A percentile compares a stretch with the other conserved stretches of the same genome.
phyloP scores from a whole-genome alignment of 192 early-diverging fungal species.

The Kickxella alabastrina region DNA sequence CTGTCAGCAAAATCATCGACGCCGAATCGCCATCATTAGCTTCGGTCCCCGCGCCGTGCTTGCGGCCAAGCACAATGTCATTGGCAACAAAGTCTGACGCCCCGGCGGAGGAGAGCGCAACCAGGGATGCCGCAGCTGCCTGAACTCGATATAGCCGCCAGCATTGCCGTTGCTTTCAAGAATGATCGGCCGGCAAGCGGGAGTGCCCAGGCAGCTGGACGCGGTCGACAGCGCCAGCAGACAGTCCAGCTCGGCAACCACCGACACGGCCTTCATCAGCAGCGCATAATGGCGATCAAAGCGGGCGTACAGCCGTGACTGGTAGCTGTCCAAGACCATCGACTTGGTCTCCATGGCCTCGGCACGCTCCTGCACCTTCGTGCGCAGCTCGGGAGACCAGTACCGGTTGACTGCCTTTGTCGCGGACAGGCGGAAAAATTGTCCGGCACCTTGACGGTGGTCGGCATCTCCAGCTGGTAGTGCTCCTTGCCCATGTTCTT shows the following conservation, averaged over 20 bases:
- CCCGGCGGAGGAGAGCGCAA: slow-evolving; percentile 44
- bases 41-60: neutral
- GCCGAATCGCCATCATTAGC: slow-evolving; percentile 45
- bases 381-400: slow-evolving; percentile 66
- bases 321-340: slow-evolving; percentile 70
- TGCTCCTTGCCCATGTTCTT: slow-evolving; percentile 94
- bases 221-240: slow-evolving; percentile 71
- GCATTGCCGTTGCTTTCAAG: slow-evolving; percentile 48
- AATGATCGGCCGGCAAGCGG: slow-evolving; percentile 84
- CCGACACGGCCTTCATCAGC: slow-evolving; percentile 68
- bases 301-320: slow-evolving; percentile 67
- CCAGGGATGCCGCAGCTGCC: slow-evolving; percentile 94
- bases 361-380: slow-evolving; percentile 65
- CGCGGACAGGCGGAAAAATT: slow-evolving; percentile 70
- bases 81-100: slow-evolving; percentile 90
- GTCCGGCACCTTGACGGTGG: slow-evolving; percentile 66
- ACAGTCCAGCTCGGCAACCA: slow-evolving; percentile 84
- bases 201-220: slow-evolving; percentile 64
- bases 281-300: slow-evolving; percentile 78
- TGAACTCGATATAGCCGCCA: slow-evolving; percentile 72
- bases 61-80: slow-evolving; percentile 74
- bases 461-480: slow-evolving; percentile 88
- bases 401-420: slow-evolving; percentile 84
- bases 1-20: slow-evolving; percentile 84
- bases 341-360: slow-evolving; percentile 80